Percentiles rank a stretch among this genome's conserved stretches.
phyloP scores from a whole-genome alignment of 345 rosid species.

The Eucalyptus marginata region DNA sequence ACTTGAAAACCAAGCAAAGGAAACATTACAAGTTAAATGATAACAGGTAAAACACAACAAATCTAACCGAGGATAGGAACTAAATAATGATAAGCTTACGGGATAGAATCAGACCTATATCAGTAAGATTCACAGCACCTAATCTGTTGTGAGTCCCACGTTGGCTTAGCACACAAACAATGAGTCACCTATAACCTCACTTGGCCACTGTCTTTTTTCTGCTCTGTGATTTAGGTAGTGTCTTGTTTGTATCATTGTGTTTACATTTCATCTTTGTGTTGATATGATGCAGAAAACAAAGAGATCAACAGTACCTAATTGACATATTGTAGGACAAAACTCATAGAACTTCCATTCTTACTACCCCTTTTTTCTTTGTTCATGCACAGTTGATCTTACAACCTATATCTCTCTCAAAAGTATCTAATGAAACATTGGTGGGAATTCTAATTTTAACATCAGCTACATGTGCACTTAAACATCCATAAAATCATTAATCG shows the following conservation, averaged over 20 bases:
- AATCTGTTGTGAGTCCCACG: not conserved
- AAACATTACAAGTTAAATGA: not conserved
- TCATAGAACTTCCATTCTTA: not conserved
- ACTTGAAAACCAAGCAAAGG: not conserved
- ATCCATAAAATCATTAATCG: not conserved
- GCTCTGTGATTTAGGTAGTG: not conserved
- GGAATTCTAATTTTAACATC: not conserved
- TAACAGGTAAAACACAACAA: not conserved
- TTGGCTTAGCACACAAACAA: not conserved
- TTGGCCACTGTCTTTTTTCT: not conserved
- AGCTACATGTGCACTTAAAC: not conserved
- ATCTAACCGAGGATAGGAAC: not conserved
- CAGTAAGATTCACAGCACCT: not conserved
- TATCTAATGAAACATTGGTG: not conserved
- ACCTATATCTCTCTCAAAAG: not conserved
- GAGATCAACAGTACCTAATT: not conserved
- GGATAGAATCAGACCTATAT: no score
- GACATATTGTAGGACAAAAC: not conserved
- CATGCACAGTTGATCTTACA: not conserved
- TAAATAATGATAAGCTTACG: not conserved
- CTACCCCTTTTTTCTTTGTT: not conserved
- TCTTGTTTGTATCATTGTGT: not conserved
- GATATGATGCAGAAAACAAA: not conserved
- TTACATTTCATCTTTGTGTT: not conserved
- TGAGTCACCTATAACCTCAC: not conserved